Conservation (phyloP, 2,329 filamentous ascomycete genomes). For the Penicillium sp. region DNA sequence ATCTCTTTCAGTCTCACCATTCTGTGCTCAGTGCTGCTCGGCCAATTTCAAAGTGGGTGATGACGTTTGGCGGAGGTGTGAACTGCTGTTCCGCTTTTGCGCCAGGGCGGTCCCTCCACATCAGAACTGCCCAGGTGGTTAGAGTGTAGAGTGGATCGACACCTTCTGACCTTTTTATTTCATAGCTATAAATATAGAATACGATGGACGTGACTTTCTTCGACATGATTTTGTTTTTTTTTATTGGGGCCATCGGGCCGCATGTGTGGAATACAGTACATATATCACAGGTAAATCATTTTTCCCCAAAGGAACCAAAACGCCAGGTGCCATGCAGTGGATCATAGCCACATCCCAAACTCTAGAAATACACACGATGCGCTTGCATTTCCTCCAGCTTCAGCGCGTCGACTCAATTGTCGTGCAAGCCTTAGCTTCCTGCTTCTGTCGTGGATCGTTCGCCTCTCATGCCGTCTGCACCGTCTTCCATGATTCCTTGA, state of each 20-base stretch:
- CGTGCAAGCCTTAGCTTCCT: slow-evolving; percentile 7
- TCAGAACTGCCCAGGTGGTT: too few relatives aligned
- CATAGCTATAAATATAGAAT: too few relatives aligned
- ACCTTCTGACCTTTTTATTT: too few relatives aligned
- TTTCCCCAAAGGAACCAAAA: slow-evolving; percentile 34
- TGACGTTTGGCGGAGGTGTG: slow-evolving; percentile 9
- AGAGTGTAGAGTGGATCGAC: too few relatives aligned
- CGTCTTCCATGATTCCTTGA: slow-evolving; percentile 52
- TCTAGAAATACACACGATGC: slow-evolving; percentile 25
- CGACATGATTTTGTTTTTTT: not conserved
- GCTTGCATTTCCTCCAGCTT: not conserved
- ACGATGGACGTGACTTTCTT: too few relatives aligned
- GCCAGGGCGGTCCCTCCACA: slow-evolving; percentile 3
- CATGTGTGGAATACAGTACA: slow-evolving; percentile 2
- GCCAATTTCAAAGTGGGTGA: too few relatives aligned
- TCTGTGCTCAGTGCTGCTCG: too few relatives aligned
- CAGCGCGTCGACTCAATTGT: slow-evolving; percentile 3
- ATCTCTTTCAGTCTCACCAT: slow-evolving; percentile 30
- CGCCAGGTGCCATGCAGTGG: slow-evolving; percentile 44
- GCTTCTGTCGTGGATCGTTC: slow-evolving; percentile 5
- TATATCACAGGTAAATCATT: slow-evolving; percentile 20
- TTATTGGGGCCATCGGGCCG: slow-evolving; percentile 4
- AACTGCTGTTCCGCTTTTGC: slow-evolving; percentile 12
- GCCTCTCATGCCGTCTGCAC: slow-evolving; percentile 34
- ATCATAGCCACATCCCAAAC: slow-evolving; percentile 29